These are phyloP conservation scores for Dichotomopilus funicola DNA, from an alignment of 2,329 filamentous ascomycete species.

Conservation along the genomic window DNA sequence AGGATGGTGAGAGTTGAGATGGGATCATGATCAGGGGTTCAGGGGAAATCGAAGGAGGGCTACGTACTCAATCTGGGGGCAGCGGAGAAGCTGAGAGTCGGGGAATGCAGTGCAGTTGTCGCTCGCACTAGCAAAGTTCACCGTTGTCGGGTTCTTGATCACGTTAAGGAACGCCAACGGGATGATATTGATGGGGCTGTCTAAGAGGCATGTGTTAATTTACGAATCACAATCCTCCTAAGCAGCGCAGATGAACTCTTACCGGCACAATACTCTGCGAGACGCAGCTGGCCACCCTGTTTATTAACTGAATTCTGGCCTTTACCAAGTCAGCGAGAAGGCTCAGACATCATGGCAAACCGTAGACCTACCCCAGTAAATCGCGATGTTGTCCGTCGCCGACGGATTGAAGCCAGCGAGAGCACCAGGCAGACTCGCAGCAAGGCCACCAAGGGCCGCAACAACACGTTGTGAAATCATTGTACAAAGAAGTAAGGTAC, in stretches of 20 bases:
- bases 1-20: too few relatives aligned
- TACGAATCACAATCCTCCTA: too few relatives aligned
- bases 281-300: slow-evolving; percentile 44
- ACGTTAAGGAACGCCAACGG: slow-evolving; percentile 56
- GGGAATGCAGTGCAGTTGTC: slow-evolving; percentile 53
- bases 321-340: slow-evolving; percentile 16
- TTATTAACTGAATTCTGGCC: slow-evolving; percentile 55
- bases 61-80: slow-evolving; percentile 55
- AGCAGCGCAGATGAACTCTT: neutral
- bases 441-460: slow-evolving; percentile 13
- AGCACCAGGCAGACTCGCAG: slow-evolving; percentile 14
- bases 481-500: neutral
- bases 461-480: slow-evolving; percentile 1
- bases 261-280: slow-evolving; percentile 55
- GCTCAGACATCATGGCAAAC: neutral
- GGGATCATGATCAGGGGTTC: too few relatives aligned
- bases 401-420: slow-evolving; percentile 40
- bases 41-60: slow-evolving; percentile 26
- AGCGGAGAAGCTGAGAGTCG: slow-evolving; percentile 53
- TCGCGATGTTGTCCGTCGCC: slow-evolving; percentile 49
- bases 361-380: slow-evolving; percentile 55
- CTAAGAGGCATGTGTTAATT: slow-evolving; percentile 1
- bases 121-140: slow-evolving; percentile 61
- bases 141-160: slow-evolving; percentile 45
- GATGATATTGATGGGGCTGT: slow-evolving; percentile 43